phyloP scores from a whole-genome alignment of 495 filamentous ascomycete species.

The Aspergillus nanangensis region DNA sequence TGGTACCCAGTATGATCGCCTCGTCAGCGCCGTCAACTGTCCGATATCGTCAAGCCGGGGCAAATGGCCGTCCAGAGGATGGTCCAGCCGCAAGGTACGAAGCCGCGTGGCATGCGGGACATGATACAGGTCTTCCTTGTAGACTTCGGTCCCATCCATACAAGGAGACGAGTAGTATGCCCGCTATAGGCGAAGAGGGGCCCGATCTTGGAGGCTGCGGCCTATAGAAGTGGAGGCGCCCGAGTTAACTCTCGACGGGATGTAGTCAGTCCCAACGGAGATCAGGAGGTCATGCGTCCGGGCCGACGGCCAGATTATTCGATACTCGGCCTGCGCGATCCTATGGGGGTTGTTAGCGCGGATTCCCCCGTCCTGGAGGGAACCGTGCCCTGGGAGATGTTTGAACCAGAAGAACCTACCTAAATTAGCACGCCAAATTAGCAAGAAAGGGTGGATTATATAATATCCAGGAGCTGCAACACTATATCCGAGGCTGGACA shows the following conservation, averaged over 20 bases:
- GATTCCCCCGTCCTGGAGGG: slow-evolving; percentile 34
- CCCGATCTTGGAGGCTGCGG: background rate
- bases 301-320: slow-evolving; percentile 23
- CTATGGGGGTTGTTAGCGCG: slow-evolving; percentile 26
- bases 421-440: slow-evolving; percentile 2
- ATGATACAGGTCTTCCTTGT: slow-evolving; percentile 15
- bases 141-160: slow-evolving; percentile 18
- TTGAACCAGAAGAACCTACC: slow-evolving; percentile 26
- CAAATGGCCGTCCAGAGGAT: slow-evolving; percentile 3
- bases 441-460: background rate
- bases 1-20: slow-evolving; percentile 1
- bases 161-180: slow-evolving; percentile 14
- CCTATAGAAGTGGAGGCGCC: no score
- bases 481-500: slow-evolving; percentile 9
- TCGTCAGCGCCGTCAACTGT: slow-evolving; percentile 5
- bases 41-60: slow-evolving; percentile 18
- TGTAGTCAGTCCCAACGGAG: slow-evolving; percentile 29
- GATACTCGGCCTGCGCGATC: slow-evolving; percentile 23
- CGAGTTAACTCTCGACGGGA: background rate
- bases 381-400: slow-evolving; percentile 21
- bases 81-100: slow-evolving; percentile 12
- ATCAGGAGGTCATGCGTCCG: slow-evolving; percentile 23
- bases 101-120: background rate
- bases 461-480: slow-evolving; percentile 17
- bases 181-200: slow-evolving; percentile 3